Conservation (phyloP, 1,284 basidiomycete genomes). For the Trametes versicolor region DNA sequence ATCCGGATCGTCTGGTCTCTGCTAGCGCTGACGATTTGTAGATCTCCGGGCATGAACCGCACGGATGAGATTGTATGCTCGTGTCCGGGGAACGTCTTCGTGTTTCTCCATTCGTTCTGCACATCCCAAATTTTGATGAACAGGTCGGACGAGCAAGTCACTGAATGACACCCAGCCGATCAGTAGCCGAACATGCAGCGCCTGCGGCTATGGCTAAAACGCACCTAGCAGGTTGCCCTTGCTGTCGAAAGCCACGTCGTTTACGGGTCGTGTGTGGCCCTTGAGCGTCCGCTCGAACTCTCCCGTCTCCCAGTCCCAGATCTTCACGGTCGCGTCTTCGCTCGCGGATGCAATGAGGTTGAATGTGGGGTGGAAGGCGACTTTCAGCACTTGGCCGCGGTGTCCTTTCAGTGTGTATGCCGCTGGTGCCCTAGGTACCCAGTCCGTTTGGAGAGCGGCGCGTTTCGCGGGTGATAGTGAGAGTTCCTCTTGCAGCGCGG, state of each 20-base stretch:
- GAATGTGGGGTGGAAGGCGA: slow-evolving; percentile 81
- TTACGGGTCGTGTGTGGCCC: slow-evolving; percentile 80
- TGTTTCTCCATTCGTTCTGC: slow-evolving; percentile 78
- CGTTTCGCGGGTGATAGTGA: slow-evolving; percentile 40
- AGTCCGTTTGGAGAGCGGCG: slow-evolving; percentile 59
- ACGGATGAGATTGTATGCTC: slow-evolving; percentile 80
- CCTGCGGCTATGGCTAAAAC: slow-evolving; percentile 26
- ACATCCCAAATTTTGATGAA: slow-evolving; percentile 84
- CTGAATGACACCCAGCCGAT: slow-evolving; percentile 45
- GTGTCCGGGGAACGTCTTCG: slow-evolving; percentile 78
- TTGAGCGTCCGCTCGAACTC: slow-evolving; percentile 82
- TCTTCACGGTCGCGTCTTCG: slow-evolving; percentile 78
- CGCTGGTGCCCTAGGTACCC: slow-evolving; percentile 74
- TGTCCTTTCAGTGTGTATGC: slow-evolving; percentile 74
- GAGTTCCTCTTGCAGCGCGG: slow-evolving; percentile 64
- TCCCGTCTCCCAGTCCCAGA: slow-evolving; percentile 89
- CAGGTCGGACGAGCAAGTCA: slow-evolving; percentile 80
- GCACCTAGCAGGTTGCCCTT: slow-evolving; percentile 74
- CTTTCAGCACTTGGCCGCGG: slow-evolving; percentile 66
- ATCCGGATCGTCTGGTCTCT: slow-evolving; percentile 78
- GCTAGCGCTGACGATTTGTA: slow-evolving; percentile 74
- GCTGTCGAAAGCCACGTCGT: slow-evolving; percentile 78
- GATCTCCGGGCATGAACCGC: slow-evolving; percentile 78
- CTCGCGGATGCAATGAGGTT: slow-evolving; percentile 73
- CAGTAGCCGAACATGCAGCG: neutral